Base-by-base conservation (phyloP, 2,329 filamentous ascomycete genomes). In the Ophiosphaerella korrae region DNA sequence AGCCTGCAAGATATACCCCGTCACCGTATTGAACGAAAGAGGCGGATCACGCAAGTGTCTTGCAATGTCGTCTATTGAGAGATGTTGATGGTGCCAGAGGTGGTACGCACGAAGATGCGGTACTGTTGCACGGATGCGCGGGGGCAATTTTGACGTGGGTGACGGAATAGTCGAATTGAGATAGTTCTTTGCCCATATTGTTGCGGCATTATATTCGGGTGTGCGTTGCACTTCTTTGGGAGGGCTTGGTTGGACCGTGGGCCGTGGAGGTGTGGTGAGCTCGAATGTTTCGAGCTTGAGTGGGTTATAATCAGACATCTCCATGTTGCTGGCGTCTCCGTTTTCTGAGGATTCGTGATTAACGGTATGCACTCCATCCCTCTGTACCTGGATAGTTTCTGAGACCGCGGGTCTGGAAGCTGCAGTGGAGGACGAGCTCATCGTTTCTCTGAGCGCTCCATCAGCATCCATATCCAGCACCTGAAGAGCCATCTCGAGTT, bases 61-160 rank as follows among this genome's bases (percentile, higher is more conserved):
- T 6, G 60, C 64, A 26, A 72, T 61, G 6, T 57, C 53, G 3
- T 56, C 53, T 7, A 72, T 12, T 1, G 60, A 31, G 6, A 72
- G 47, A 2, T 51, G 42, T 45, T 72, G 69, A 31, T 66, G 49
- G 31, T 67, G 52, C 71, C 71, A 74, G 32, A 74, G 47, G 35
- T 71, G 59, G 48, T 73, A 74, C 7, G 67, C 66, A 11, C 69
- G 68, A 12, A 74, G 62, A 43, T 64, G 66, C 2, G 65, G 50
- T 2, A 67, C 29, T 5, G 69, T 72, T 26, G 69, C 69, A 18
- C 65, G 67, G 33, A 70, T 66, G 14, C 62, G 59, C 8, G 66
- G 54, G 11, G 56, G 62, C 7, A 41, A 14, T 7, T 26, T 48
- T 3, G 61, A 56, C 13, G 41, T 36, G 13, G 63, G 53, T 1